Conservation (phyloP, 139 green algal genomes). For the Chlorella sp. region DNA sequence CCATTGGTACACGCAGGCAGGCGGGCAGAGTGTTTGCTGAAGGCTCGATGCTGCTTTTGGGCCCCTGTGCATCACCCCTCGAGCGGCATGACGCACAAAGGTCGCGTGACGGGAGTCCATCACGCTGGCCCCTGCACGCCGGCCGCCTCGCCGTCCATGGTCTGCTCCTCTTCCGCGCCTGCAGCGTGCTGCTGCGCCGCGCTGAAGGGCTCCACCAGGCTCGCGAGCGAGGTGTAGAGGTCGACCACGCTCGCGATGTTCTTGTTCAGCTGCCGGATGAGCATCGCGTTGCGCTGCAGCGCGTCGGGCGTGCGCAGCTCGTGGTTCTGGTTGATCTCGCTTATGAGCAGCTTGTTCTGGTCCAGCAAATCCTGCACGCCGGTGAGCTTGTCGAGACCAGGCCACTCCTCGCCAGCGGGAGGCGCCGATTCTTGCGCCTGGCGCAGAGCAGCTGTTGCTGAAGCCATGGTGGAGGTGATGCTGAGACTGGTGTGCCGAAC, state of each 20-base stretch:
- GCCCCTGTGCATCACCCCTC: too few relatives aligned
- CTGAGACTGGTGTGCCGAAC: background rate
- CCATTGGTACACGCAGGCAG: too few relatives aligned
- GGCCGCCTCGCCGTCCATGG: too few relatives aligned
- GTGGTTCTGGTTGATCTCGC: slow-evolving; percentile 45
- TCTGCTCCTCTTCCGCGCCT: too few relatives aligned
- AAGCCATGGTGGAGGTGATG: background rate
- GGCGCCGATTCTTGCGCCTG: background rate
- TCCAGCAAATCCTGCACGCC: slow-evolving; percentile 35
- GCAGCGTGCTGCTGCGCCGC: too few relatives aligned
- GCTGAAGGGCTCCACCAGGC: background rate
- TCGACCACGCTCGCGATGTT: slow-evolving; percentile 39
- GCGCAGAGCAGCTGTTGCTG: background rate
- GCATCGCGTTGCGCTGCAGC: slow-evolving; percentile 31
- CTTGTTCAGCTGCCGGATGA: slow-evolving; percentile 43
- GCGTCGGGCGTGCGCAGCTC: slow-evolving; percentile 28
- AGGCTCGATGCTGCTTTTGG: too few relatives aligned
- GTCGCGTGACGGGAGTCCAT: too few relatives aligned
- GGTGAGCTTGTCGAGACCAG: slow-evolving; percentile 12
- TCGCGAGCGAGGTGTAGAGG: slow-evolving; percentile 6
- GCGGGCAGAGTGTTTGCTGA: too few relatives aligned
- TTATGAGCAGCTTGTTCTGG: slow-evolving; percentile 43
- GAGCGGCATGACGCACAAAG: too few relatives aligned
- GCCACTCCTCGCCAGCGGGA: slow-evolving; percentile 6
- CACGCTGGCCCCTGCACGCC: too few relatives aligned